phyloP scores from a whole-genome alignment of 805 yeast genomes.

The Cyberlindnera euphorbiiphila region DNA sequence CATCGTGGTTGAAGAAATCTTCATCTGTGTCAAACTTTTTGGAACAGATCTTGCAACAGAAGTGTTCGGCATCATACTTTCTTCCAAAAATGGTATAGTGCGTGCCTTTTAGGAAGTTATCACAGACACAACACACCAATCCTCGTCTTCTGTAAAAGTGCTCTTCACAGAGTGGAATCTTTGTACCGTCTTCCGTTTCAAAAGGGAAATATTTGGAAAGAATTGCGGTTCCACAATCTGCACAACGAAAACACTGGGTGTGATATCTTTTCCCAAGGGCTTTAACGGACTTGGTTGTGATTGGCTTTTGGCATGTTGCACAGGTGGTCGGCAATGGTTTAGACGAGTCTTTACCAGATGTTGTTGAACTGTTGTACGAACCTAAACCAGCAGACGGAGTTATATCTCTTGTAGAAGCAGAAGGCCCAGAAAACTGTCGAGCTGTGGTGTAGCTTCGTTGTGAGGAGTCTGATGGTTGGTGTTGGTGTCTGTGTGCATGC shows the following conservation, averaged over 20 bases:
- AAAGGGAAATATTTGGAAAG: constrained; percentile 86
- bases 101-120: constrained; percentile 82
- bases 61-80: constrained; percentile 92
- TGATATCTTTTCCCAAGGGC: constrained; percentile 81
- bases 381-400: constrained; percentile 1
- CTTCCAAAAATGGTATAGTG: constrained; percentile 91
- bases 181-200: constrained; percentile 43
- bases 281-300: constrained; percentile 76
- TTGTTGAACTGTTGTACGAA: constrained; percentile 2
- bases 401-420: constrained; percentile 12
- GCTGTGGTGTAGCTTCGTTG: constrained; percentile 10
- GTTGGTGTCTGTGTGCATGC: constrained; percentile 7
- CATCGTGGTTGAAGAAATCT: constrained; percentile 85
- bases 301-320: constrained; percentile 47
- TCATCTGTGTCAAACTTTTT: constrained; percentile 87
- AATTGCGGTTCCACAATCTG: constrained; percentile 78
- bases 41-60: constrained; percentile 83
- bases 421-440: constrained; percentile 9
- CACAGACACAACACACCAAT: constrained; percentile 82
- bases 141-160: constrained; percentile 86
- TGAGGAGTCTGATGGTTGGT: constrained; percentile 12
- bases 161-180: constrained; percentile 78
- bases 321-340: constrained; percentile 32
- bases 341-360: constrained; percentile 10
- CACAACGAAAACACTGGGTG: constrained; percentile 82